These are phyloP conservation scores for Fusarium sp. DNA, from an alignment of 2,329 filamentous ascomycete genomes.

Conservation along the genomic window DNA sequence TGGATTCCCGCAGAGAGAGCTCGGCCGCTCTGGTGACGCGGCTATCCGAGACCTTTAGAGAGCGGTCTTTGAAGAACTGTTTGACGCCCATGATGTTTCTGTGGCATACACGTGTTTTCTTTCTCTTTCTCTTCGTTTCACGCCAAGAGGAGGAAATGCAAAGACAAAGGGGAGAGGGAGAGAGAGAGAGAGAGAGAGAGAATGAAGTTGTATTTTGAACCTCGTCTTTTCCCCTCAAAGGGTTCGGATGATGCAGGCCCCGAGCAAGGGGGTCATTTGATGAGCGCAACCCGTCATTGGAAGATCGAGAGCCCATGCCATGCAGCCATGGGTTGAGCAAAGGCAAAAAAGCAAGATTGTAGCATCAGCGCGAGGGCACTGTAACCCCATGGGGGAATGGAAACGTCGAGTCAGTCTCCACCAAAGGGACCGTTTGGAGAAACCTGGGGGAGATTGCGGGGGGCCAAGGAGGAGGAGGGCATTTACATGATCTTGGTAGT, in stretches of 20 bases:
- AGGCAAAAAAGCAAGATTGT: not conserved
- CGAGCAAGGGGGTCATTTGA: slow-evolving; percentile 6
- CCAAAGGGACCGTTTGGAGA: slow-evolving; percentile 30
- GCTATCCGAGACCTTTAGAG: slow-evolving; percentile 55
- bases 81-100: slow-evolving; percentile 53
- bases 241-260: slow-evolving; percentile 25
- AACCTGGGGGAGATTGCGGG: slow-evolving; percentile 37
- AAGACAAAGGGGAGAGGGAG: too few species aligned
- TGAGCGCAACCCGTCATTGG: too few species aligned
- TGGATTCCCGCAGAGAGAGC: slow-evolving; percentile 71
- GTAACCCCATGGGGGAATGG: slow-evolving; percentile 35
- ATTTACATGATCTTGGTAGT: not conserved
- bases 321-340: too few species aligned
- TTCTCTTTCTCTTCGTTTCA: not conserved
- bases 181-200: too few species aligned
- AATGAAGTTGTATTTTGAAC: too few species aligned
- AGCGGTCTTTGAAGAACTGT: slow-evolving; percentile 56
- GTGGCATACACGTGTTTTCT: not conserved
- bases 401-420: slow-evolving; percentile 6
- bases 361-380: slow-evolving; percentile 5
- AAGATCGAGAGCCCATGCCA: too few species aligned
- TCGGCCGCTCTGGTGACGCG: slow-evolving; percentile 57
- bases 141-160: too few species aligned
- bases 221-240: not conserved
- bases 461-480: slow-evolving; percentile 11